These are phyloP conservation scores for Pseudocercospora musae DNA, from an alignment of 2,329 filamentous ascomycete genomes.

Conservation along the genomic window DNA sequence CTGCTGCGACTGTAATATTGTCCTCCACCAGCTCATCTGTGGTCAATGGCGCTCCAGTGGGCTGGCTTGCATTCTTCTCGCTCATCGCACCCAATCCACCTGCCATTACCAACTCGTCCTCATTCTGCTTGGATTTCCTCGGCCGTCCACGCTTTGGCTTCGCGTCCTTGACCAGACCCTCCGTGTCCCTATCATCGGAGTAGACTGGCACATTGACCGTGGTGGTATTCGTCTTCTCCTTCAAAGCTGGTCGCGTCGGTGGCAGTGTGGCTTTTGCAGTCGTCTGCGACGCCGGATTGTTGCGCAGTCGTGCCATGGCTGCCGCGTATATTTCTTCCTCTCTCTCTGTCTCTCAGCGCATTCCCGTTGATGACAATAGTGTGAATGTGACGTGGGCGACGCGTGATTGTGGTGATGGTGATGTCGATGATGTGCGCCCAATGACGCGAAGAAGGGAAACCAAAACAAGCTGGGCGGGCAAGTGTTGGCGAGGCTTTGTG, in stretches of 20 bases:
- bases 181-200: slow-evolving; percentile 27
- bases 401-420: neutral
- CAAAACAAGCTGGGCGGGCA: neutral
- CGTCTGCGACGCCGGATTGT: slow-evolving; percentile 21
- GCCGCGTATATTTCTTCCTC: neutral
- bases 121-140: slow-evolving; percentile 18
- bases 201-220: slow-evolving; percentile 22
- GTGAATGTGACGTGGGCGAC: neutral
- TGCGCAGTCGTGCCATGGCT: slow-evolving; percentile 31
- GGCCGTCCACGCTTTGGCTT: slow-evolving; percentile 24
- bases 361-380: neutral
- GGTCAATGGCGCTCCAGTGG: slow-evolving; percentile 17
- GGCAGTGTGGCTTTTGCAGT: slow-evolving; percentile 9
- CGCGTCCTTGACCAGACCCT: slow-evolving; percentile 29
- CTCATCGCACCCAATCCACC: slow-evolving; percentile 26
- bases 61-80: slow-evolving; percentile 7
- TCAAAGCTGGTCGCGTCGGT: slow-evolving; percentile 25
- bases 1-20: slow-evolving; percentile 15
- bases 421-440: slow-evolving; percentile 11
- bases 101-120: slow-evolving; percentile 31
- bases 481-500: neutral
- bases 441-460: slow-evolving; percentile 13
- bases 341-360: slow-evolving; percentile 7
- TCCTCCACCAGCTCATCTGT: slow-evolving; percentile 30
- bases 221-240: slow-evolving; percentile 33